Percentiles rank a stretch among this genome's conserved stretches.
Evolutionary conservation across 768 basidiomycete genomes (phyloP).

Genomic region (Fomitopsis pulvina): DNA sequence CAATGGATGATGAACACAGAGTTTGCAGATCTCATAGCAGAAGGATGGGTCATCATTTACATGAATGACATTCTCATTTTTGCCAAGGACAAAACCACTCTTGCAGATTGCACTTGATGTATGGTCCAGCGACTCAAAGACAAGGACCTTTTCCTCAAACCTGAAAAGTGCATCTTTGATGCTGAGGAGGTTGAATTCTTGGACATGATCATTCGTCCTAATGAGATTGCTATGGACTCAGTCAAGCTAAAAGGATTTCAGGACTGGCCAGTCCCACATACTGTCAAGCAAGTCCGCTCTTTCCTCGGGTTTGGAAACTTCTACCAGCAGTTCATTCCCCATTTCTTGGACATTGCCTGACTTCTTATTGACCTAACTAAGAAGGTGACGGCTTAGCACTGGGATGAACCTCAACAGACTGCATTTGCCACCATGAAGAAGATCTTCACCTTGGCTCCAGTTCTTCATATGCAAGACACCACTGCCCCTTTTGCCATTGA

Average conservation of each 20-base stretch:
- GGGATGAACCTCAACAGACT: neutral
- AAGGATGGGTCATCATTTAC: conserved; percentile 19
- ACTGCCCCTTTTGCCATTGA: conserved; percentile 8
- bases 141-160: conserved; percentile 23
- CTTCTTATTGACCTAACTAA: conserved; percentile 17
- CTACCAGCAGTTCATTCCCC: conserved; percentile 25
- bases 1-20: conserved; percentile 13
- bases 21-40: conserved; percentile 7
- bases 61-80: conserved; percentile 17
- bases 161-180: conserved; percentile 32
- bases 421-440: conserved; percentile 27
- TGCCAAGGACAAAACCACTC: conserved; percentile 12
- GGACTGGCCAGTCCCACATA: conserved; percentile 22
- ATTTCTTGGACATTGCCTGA: conserved; percentile 24
- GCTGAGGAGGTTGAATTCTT: conserved; percentile 32
- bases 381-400: conserved; percentile 10
- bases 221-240: conserved; percentile 31
- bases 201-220: conserved; percentile 29
- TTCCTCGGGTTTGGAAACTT: conserved; percentile 28
- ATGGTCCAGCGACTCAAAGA: conserved; percentile 23
- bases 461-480: conserved; percentile 18
- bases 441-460: conserved; percentile 12
- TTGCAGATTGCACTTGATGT: conserved; percentile 9
- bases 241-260: conserved; percentile 32
- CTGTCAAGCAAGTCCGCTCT: conserved; percentile 22